Conservation (phyloP, 768 basidiomycete species). For the Amanita pallidorosea region DNA sequence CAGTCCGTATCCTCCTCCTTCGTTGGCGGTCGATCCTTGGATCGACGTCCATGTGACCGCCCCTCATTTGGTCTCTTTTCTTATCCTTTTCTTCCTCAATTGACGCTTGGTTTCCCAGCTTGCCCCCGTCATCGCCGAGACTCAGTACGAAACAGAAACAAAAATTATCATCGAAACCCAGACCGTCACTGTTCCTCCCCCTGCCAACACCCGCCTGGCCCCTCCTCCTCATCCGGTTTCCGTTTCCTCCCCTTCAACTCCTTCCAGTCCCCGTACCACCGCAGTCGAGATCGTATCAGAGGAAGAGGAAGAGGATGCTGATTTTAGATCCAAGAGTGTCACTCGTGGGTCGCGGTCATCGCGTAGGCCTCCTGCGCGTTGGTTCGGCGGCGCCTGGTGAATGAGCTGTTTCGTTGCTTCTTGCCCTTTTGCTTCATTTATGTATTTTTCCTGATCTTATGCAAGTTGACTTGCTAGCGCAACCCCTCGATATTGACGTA, state of each 20-base stretch:
- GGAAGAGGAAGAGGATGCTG: constrained; percentile 32
- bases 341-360: constrained; percentile 33
- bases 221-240: constrained; percentile 63
- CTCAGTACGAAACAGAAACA: constrained; percentile 46
- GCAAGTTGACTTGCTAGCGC: constrained; percentile 6
- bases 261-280: constrained; percentile 66
- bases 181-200: constrained; percentile 62
- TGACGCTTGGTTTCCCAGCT: constrained; percentile 26
- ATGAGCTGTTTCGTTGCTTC: constrained; percentile 19
- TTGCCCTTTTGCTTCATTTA: constrained; percentile 22
- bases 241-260: constrained; percentile 41
- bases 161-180: constrained; percentile 57
- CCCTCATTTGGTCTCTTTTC: constrained; percentile 16
- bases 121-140: constrained; percentile 34
- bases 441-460: constrained; percentile 8
- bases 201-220: constrained; percentile 69
- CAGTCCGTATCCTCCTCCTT: constrained; percentile 72
- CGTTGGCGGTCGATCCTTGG: constrained; percentile 44
- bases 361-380: constrained; percentile 41
- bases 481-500: background rate
- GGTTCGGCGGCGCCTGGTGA: constrained; percentile 57
- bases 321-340: constrained; percentile 24
- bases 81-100: background rate
- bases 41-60: constrained; percentile 34
- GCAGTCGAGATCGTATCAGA: constrained; percentile 53